Percentiles rank a stretch among this genome's conserved stretches.
Conservation (phyloP, 352 stramenopile species). For the Pythium grandisporangium region DNA sequence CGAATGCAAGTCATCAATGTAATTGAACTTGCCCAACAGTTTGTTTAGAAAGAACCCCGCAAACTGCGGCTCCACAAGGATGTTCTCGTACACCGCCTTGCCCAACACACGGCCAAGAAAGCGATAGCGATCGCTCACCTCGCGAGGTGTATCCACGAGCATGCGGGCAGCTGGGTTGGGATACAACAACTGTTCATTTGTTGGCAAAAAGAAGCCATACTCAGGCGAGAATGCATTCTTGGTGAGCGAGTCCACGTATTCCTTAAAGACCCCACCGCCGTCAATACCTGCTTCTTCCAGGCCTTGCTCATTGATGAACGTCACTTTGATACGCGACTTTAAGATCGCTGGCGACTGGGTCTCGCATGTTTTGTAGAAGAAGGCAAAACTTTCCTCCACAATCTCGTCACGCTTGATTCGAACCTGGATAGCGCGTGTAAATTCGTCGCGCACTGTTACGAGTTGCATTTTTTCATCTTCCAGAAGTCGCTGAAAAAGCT, state of each 20-base stretch:
- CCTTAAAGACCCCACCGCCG: constrained; percentile 96
- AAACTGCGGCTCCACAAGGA: constrained; percentile 96
- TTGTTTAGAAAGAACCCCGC: constrained; percentile 96
- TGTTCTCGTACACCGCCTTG: constrained; percentile 95
- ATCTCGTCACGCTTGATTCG: constrained; percentile 75
- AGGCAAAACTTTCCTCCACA: constrained; percentile 85
- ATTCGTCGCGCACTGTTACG: constrained; percentile 43
- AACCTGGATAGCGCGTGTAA: constrained; percentile 38
- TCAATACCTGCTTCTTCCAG: constrained; percentile 95
- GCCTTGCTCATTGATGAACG: constrained; percentile 90
- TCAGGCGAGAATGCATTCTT: constrained; percentile 85
- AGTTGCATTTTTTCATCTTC: constrained; percentile 49
- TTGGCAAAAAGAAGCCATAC: constrained; percentile 78
- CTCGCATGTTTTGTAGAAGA: constrained; percentile 52
- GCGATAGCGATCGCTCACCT: constrained; percentile 89
- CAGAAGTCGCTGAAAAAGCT: constrained; percentile 65
- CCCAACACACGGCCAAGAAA: constrained; percentile 93
- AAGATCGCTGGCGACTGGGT: constrained; percentile 55
- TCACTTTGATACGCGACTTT: constrained; percentile 89
- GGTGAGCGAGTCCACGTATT: constrained; percentile 91
- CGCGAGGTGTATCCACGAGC: constrained; percentile 55
- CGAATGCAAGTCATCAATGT: constrained; percentile 89
- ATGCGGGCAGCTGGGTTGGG: constrained; percentile 87
- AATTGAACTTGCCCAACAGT: constrained; percentile 85
- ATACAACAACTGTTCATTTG: constrained; percentile 85